Conservation (phyloP, 2,329 filamentous ascomycete genomes). For the Alternaria panax region DNA sequence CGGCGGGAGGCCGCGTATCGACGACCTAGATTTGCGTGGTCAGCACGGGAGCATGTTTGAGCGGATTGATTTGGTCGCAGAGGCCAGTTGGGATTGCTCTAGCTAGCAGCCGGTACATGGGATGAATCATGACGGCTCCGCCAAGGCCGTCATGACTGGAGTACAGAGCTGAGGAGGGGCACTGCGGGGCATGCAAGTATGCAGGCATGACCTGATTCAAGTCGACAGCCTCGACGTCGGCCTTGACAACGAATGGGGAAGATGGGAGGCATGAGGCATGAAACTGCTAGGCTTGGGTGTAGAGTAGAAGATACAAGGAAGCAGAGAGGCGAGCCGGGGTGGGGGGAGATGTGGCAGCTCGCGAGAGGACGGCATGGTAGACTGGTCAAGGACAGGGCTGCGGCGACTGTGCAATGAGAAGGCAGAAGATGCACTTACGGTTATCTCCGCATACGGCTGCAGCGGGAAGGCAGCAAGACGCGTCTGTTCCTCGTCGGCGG, state of each 20-base stretch:
- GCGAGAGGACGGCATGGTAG: conserved; percentile 33
- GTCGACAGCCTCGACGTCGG: conserved; percentile 28
- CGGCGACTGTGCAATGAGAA: conserved; percentile 24
- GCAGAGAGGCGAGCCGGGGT: conserved; percentile 19
- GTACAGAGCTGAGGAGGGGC: conserved; percentile 19
- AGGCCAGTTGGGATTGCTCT: conserved; percentile 20
- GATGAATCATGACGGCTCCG: conserved; percentile 17
- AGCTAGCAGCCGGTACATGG: conserved; percentile 24
- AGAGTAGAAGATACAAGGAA: conserved; percentile 11
- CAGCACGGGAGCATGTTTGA: conserved; percentile 28
- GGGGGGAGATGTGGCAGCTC: conserved; percentile 40
- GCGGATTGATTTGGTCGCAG: conserved; percentile 19
- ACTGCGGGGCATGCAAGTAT: conserved; percentile 35
- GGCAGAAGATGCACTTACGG: conserved; percentile 65
- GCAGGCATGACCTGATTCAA: conserved; percentile 19
- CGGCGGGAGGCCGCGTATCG: conserved; percentile 78
- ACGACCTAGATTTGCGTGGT: conserved; percentile 65
- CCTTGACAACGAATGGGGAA: conserved; percentile 22
- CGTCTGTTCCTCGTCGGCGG: conserved; percentile 74
- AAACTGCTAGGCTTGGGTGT: conserved; percentile 14
- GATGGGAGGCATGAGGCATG: conserved; percentile 8
- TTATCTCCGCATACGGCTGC: conserved; percentile 77
- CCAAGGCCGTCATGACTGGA: conserved; percentile 19
- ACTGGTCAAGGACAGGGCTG: conserved; percentile 23
- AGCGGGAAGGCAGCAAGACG: conserved; percentile 71